A percentile compares a stretch with the other conserved stretches of the same genome.
Evolutionary conservation across 768 basidiomycete genomes (phyloP).

Genomic region (Mycena chlorophos): DNA sequence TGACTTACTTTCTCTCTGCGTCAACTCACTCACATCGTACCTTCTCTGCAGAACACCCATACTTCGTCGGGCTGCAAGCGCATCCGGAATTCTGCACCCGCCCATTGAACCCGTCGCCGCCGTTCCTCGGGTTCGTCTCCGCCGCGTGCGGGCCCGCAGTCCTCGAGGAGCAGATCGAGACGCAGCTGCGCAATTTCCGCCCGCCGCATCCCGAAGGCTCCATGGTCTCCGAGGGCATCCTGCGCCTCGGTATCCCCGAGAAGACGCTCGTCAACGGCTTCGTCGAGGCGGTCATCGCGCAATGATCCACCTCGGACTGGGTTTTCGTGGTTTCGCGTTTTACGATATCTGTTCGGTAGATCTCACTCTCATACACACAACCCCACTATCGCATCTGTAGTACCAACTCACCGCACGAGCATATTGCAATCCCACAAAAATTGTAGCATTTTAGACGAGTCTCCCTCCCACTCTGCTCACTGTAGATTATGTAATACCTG

Average conservation of each 20-base stretch:
- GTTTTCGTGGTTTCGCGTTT: neutral
- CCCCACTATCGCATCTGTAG: neutral
- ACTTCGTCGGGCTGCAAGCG: conserved; percentile 90
- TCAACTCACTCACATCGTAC: conserved; percentile 3
- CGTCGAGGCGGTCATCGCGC: neutral
- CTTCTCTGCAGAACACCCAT: conserved; percentile 78
- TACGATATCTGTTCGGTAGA: neutral
- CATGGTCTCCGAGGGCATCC: conserved; percentile 68
- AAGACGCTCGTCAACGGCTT: neutral
- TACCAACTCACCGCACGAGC: neutral
- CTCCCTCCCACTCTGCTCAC: neutral
- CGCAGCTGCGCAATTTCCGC: conserved; percentile 60
- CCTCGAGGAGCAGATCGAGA: conserved; percentile 69
- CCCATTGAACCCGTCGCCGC: conserved; percentile 94
- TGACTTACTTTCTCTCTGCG: neutral
- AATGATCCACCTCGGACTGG: neutral
- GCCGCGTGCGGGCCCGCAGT: conserved; percentile 58
- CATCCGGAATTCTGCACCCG: conserved; percentile 99
- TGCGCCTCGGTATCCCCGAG: conserved; percentile 26
- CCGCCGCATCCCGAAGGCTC: conserved; percentile 76
- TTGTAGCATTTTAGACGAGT: neutral
- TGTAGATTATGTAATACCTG: neutral
- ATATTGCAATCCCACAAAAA: neutral
- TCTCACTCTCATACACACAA: neutral
- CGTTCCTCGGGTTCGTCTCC: conserved; percentile 94